Evolutionary conservation across 257 asterid genomes (phyloP).

Genomic region (Henckelia pumila): DNA sequence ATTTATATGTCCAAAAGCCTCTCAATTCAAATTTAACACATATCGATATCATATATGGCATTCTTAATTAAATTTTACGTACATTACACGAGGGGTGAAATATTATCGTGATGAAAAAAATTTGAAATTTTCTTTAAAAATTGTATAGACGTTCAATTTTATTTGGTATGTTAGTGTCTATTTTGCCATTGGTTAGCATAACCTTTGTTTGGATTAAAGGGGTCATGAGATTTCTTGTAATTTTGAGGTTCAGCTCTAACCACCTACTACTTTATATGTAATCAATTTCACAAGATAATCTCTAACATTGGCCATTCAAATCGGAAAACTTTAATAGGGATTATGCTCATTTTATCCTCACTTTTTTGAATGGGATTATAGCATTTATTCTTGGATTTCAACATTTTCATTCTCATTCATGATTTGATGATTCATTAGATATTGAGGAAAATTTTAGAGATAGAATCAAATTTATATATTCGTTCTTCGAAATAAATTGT

Average conservation of each 20-base stretch:
- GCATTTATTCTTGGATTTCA: constrained; percentile 22
- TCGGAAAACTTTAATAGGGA: constrained; percentile 17
- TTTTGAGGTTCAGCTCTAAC: too few relatives aligned
- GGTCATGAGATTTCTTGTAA: too few relatives aligned
- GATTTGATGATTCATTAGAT: constrained; percentile 23
- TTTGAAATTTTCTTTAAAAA: too few relatives aligned
- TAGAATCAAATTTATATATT: too few relatives aligned
- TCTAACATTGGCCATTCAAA: constrained; percentile 1
- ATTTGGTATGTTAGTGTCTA: too few relatives aligned
- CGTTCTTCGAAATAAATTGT: too few relatives aligned
- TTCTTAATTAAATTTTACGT: too few relatives aligned
- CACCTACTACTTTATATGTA: too few relatives aligned
- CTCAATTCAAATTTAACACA: background rate
- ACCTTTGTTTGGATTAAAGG: too few relatives aligned
- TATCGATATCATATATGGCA: background rate
- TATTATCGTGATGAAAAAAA: too few relatives aligned
- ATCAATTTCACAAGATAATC: background rate
- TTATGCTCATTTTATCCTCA: constrained; percentile 20
- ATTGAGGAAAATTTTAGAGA: constrained; percentile 16
- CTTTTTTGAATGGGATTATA: constrained; percentile 16
- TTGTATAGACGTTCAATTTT: too few relatives aligned
- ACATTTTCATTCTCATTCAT: constrained; percentile 13
- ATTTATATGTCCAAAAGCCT: background rate
- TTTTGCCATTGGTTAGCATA: background rate
- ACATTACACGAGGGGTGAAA: too few relatives aligned